Evolutionary conservation across 1,284 basidiomycete species (phyloP).

Genomic region (Rhodotorula sp.): DNA sequence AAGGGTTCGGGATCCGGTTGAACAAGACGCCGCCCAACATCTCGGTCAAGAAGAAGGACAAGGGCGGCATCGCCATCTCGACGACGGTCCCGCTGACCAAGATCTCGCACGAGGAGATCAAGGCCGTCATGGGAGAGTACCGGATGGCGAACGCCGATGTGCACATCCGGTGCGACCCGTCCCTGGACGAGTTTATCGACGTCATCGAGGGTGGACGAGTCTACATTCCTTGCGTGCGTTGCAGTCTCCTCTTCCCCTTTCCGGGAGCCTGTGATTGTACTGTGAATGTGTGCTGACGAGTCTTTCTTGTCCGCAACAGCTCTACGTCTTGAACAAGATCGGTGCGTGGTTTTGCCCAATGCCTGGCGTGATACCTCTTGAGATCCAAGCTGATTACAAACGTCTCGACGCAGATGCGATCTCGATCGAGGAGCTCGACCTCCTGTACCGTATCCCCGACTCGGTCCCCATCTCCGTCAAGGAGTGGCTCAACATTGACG

Average conservation of each 20-base stretch:
- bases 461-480: constrained; percentile 91
- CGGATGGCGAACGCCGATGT: constrained; percentile 83
- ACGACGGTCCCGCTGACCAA: constrained; percentile 97
- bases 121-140: constrained; percentile 93
- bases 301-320: constrained; percentile 48
- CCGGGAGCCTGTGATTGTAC: background rate
- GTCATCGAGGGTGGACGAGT: constrained; percentile 68
- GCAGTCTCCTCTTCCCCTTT: background rate
- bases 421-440: constrained; percentile 96
- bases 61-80: constrained; percentile 80
- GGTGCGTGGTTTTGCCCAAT: constrained; percentile 51
- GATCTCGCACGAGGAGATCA: constrained; percentile 93
- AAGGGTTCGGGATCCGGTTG: constrained; percentile 65
- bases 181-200: constrained; percentile 96
- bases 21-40: constrained; percentile 95
- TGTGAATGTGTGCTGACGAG: too few relatives aligned
- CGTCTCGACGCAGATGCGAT: constrained; percentile 59
- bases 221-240: constrained; percentile 66
- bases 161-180: constrained; percentile 90
- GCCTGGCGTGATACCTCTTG: too few relatives aligned
- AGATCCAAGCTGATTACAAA: background rate
- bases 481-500: constrained; percentile 96
- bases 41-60: constrained; percentile 77
- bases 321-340: constrained; percentile 70
- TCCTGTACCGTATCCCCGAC: constrained; percentile 86